Conservation (phyloP, 805 yeast species). For the Danielozyma ontarioensis region DNA sequence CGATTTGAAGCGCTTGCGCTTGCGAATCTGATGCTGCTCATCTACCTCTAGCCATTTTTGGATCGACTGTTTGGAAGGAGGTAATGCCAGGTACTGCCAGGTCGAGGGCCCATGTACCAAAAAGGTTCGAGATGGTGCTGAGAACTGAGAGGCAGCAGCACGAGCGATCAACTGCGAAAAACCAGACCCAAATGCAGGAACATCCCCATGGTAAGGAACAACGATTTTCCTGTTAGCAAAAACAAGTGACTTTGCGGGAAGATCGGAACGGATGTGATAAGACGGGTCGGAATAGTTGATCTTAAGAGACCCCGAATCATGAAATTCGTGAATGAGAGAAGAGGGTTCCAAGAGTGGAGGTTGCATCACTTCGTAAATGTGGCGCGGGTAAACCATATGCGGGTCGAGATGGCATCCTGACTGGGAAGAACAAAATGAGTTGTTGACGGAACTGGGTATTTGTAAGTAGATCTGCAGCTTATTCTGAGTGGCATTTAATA, state of each 20-base stretch:
- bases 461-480: too few species aligned
- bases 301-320: conserved; percentile 42
- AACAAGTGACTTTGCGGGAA: conserved; percentile 49
- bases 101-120: neutral
- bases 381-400: neutral
- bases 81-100: conserved; percentile 43
- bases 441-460: too few species aligned
- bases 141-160: too few species aligned
- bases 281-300: conserved; percentile 59
- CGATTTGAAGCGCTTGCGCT: conserved; percentile 26
- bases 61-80: conserved; percentile 46
- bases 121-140: neutral
- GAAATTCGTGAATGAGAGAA: conserved; percentile 26
- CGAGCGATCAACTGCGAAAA: too few species aligned
- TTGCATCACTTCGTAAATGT: conserved; percentile 14
- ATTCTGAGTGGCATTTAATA: too few species aligned
- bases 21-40: conserved; percentile 7
- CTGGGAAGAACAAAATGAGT: too few species aligned
- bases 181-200: conserved; percentile 4
- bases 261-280: conserved; percentile 50
- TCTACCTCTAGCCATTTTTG: conserved; percentile 24
- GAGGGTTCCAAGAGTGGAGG: conserved; percentile 14
- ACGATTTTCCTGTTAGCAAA: conserved; percentile 64
- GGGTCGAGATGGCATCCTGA: neutral
- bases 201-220: conserved; percentile 33